These are phyloP conservation scores for Ephemerocybe angulata DNA, from an alignment of 768 basidiomycete genomes.

Conservation along the genomic window DNA sequence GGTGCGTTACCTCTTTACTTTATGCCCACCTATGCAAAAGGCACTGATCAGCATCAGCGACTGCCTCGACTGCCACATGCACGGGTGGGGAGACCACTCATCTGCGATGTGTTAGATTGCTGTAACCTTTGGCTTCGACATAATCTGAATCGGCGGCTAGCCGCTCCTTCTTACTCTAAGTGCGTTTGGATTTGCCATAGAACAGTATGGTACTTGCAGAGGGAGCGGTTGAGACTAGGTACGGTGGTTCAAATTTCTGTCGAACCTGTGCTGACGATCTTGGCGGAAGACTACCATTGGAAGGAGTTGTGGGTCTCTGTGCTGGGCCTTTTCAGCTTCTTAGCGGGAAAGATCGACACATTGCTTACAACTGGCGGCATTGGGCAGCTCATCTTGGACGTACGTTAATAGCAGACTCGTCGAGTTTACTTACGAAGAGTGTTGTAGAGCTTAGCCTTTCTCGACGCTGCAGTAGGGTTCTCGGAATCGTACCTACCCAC, in stretches of 20 bases:
- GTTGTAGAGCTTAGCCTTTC: slow-evolving; percentile 45
- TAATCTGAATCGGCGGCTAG: slow-evolving; percentile 60
- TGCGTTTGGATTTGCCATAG: slow-evolving; percentile 55
- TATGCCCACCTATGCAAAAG: not conserved
- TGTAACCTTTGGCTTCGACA: slow-evolving; percentile 69
- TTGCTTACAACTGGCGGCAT: slow-evolving; percentile 51
- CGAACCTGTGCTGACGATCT: not conserved
- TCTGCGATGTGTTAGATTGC: slow-evolving; percentile 64
- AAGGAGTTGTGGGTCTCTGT: slow-evolving; percentile 59
- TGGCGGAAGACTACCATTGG: slow-evolving; percentile 60
- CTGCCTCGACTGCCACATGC: slow-evolving; percentile 46
- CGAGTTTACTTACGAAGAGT: not conserved
- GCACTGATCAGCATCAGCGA: not conserved
- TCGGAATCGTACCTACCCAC: slow-evolving; percentile 54
- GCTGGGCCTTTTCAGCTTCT: slow-evolving; percentile 51
- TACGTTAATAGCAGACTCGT: slow-evolving; percentile 21
- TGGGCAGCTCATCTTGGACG: slow-evolving; percentile 53
- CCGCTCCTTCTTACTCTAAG: slow-evolving; percentile 51
- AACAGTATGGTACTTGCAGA: slow-evolving; percentile 55
- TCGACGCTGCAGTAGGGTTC: slow-evolving; percentile 49
- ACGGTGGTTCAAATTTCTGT: not conserved
- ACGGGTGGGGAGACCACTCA: slow-evolving; percentile 37
- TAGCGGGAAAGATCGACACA: slow-evolving; percentile 51
- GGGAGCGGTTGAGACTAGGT: slow-evolving; percentile 54
- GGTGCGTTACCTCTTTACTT: slow-evolving; percentile 38